These are phyloP conservation scores for Wickerhamomyces rabaulensis DNA, from an alignment of 805 yeast genomes.

Conservation along the genomic window DNA sequence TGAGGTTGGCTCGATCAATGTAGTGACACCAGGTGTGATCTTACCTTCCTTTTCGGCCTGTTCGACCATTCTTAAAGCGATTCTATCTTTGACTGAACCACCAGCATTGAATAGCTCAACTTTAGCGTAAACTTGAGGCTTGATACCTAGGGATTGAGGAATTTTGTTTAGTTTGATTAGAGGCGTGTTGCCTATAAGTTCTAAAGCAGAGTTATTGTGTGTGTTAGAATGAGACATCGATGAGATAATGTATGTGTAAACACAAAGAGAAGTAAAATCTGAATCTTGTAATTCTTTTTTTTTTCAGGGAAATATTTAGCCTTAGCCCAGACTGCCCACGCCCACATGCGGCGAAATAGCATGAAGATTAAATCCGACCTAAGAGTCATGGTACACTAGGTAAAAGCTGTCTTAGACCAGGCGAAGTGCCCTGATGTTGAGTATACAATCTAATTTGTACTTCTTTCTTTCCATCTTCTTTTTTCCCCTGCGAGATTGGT, in stretches of 20 bases:
- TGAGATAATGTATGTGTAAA: neutral
- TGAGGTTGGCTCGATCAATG: constrained; percentile 84
- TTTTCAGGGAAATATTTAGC: too few species aligned
- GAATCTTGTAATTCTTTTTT: neutral
- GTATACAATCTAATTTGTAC: too few species aligned
- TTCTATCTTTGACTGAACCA: constrained; percentile 86
- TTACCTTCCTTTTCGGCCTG: constrained; percentile 75
- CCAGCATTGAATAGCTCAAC: constrained; percentile 84
- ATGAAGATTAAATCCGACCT: too few species aligned
- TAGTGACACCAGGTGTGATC: constrained; percentile 82
- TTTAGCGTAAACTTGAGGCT: constrained; percentile 67
- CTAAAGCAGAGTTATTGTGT: constrained; percentile 41
- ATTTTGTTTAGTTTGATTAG: constrained; percentile 67
- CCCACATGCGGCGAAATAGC: neutral
- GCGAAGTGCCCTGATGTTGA: too few species aligned
- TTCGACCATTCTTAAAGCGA: constrained; percentile 81
- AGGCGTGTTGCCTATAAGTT: constrained; percentile 84
- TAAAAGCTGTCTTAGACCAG: too few species aligned
- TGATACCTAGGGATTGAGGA: constrained; percentile 71
- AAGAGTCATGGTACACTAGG: too few species aligned
- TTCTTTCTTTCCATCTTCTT: too few species aligned
- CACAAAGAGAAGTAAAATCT: neutral
- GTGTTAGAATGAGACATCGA: constrained; percentile 2
- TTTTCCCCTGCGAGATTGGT: too few species aligned
- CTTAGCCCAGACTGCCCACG: neutral